These are phyloP conservation scores for Hibiscus syriacus DNA, from an alignment of 345 rosid genomes.

Conservation along the genomic window DNA sequence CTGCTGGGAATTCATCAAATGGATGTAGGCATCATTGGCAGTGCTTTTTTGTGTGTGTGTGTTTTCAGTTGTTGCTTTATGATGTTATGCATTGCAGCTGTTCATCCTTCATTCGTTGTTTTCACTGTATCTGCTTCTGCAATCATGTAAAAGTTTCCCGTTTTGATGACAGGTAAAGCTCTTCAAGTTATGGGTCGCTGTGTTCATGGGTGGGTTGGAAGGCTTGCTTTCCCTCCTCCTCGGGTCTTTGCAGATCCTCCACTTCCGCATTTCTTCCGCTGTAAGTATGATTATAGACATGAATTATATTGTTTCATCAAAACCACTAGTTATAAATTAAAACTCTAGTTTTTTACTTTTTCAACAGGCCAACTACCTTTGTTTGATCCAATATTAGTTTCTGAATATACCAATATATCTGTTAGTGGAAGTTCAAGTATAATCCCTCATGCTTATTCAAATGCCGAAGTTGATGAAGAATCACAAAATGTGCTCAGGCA, in stretches of 20 bases:
- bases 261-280: not conserved
- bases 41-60: too few relatives aligned
- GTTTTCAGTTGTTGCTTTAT: not conserved
- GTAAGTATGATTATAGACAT: not conserved
- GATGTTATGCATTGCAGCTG: not conserved
- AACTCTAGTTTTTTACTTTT: not conserved
- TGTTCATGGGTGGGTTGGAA: slow-evolving; percentile 4
- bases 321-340: not conserved
- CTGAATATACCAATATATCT: not conserved
- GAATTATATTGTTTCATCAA: not conserved
- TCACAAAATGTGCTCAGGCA: not conserved
- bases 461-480: not conserved
- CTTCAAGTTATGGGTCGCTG: not conserved
- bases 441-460: not conserved
- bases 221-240: slow-evolving; percentile 8
- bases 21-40: not conserved
- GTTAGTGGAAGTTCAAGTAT: not conserved
- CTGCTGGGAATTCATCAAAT: not conserved
- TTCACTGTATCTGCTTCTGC: not conserved
- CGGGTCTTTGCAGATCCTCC: not conserved
- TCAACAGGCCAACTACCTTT: not conserved
- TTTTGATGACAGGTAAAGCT: not conserved
- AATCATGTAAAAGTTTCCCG: not conserved
- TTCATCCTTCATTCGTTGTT: not conserved
- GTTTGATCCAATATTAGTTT: slow-evolving; percentile 4